Evolutionary conservation across 345 rosid genomes (phyloP), one percentile per base, ranked within the genome.

Genomic region (Punica granatum): DNA sequence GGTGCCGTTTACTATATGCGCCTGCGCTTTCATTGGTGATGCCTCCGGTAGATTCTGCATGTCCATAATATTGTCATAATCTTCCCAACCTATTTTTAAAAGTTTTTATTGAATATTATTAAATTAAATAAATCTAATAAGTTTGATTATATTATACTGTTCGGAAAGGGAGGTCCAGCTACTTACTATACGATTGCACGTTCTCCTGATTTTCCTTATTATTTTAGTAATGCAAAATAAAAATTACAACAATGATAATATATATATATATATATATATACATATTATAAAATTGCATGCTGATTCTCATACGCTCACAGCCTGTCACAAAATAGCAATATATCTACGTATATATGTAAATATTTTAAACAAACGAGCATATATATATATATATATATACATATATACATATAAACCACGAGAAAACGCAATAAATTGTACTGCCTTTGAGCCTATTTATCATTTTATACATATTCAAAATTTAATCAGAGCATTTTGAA

Each of bases 111-210:
- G 39, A 65, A 26, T 32, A 28, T 46, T 9, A 30, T 25, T 30
- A 13, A 32, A n/a, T 16, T 43, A 15, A 65, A 9, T 10, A 1
- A 30, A 30, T 28, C 30, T 18, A 49, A 12, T 11, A 23, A 19
- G 6, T 49, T 49, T 7, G 15, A 18, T 53, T 23, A 23, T 53
- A 53, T n/a, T 53, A 7, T n/a, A 7, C 1, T 53, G 14, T 25
- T n/a, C 28, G 21, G 31, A 25, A 53, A 25, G 59, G 59, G 14
- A 8, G 59, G 56, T 68, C 72, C 72, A 68, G 76, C 76, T 64
- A 25, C 32, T n/a, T 67, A 19, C 49, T 48, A 72, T 73, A 46
- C 37, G 71, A 34, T 68, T 9, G 79, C 84, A 80, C 84, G 81
- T 74, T 71, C 77, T 69, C 37, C 8, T 6, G 13, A 25, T 39